phyloP scores from a whole-genome alignment of 1,284 basidiomycete genomes.

The Wallemia hederae region DNA sequence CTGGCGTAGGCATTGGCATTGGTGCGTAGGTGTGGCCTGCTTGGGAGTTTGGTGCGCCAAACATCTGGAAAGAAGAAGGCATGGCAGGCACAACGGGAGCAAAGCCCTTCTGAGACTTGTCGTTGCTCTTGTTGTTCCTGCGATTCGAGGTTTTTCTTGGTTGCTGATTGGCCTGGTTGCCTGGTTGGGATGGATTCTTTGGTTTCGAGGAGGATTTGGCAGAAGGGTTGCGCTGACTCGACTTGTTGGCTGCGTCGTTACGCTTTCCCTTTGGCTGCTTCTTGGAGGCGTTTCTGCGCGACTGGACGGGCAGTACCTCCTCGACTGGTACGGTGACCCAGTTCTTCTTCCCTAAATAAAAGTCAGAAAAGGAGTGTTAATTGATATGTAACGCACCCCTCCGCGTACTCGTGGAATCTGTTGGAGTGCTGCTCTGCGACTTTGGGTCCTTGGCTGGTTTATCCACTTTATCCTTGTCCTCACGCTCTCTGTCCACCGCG shows the following conservation, averaged over 20 bases:
- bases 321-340: not conserved
- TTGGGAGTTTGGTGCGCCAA: not conserved
- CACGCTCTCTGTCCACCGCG: not conserved
- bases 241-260: not conserved
- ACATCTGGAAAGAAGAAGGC: conserved; percentile 1
- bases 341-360: not conserved
- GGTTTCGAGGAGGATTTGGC: not conserved
- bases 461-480: not conserved
- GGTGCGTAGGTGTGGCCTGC: conserved; percentile 2
- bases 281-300: not conserved
- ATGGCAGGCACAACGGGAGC: not conserved
- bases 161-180: too few relatives aligned
- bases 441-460: not conserved
- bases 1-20: conserved; percentile 26
- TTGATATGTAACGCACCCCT: not conserved
- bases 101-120: not conserved
- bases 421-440: not conserved
- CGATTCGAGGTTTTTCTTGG: not conserved
- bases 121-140: not conserved
- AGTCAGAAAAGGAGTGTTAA: not conserved
- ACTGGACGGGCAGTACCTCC: not conserved
- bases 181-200: not conserved
- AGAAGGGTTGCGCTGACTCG: not conserved
- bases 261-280: not conserved
- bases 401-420: not conserved